phyloP scores from a whole-genome alignment of 805 yeast species.

The Kodamaea laetipori region DNA sequence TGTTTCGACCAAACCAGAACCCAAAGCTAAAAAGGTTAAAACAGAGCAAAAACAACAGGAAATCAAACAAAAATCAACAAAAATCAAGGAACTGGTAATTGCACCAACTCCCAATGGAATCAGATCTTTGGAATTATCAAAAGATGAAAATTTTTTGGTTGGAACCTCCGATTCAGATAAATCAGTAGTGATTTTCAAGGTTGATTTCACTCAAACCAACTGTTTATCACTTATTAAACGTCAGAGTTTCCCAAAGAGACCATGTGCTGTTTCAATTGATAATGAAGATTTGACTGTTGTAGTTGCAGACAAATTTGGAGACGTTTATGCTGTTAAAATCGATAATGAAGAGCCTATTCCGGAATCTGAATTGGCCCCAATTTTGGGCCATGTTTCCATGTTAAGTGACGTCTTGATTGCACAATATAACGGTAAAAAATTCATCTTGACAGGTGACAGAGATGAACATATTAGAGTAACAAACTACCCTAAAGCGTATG shows the following conservation, averaged over 20 bases:
- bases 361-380: slow-evolving; percentile 55
- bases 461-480: slow-evolving; percentile 94
- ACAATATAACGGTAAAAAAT: slow-evolving; percentile 44
- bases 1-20: slow-evolving; percentile 48
- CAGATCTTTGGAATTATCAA: slow-evolving; percentile 57
- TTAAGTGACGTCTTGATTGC: slow-evolving; percentile 69
- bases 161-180: slow-evolving; percentile 84
- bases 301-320: slow-evolving; percentile 95
- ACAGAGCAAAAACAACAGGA: too few relatives aligned
- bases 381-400: slow-evolving; percentile 97
- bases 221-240: slow-evolving; percentile 59
- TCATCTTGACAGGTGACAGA: slow-evolving; percentile 80
- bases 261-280: slow-evolving; percentile 73
- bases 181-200: slow-evolving; percentile 62
- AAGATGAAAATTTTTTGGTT: slow-evolving; percentile 54
- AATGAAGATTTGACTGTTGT: slow-evolving; percentile 53
- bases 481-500: slow-evolving; percentile 72
- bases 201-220: slow-evolving; percentile 40
- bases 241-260: slow-evolving; percentile 86
- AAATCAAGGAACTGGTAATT: slow-evolving; percentile 1
- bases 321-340: slow-evolving; percentile 68
- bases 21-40: slow-evolving; percentile 43
- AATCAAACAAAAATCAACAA: slow-evolving; percentile 37
- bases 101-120: slow-evolving; percentile 30
- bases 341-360: slow-evolving; percentile 38